A percentile compares a stretch with the other conserved stretches of the same genome.
phyloP scores from a whole-genome alignment of 352 stramenopile species.

The Phytophthora sp. region DNA sequence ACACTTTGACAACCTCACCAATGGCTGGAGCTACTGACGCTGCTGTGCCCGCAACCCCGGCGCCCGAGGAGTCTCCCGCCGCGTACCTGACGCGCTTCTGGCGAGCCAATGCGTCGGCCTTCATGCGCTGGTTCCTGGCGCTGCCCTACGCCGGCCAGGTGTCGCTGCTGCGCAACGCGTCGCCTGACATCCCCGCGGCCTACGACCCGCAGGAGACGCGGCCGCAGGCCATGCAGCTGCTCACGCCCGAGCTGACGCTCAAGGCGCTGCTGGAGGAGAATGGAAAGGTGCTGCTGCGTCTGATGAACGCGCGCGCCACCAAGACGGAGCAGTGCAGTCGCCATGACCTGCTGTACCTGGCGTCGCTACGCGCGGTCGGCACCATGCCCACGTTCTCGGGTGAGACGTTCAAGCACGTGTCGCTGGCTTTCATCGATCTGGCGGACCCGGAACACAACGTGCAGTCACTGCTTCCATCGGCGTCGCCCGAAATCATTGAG shows the following conservation, averaged over 20 bases:
- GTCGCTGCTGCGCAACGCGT: conserved; percentile 79
- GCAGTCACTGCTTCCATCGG: conserved; percentile 77
- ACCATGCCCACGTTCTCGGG: conserved; percentile 90
- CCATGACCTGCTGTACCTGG: conserved; percentile 78
- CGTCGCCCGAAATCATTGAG: conserved; percentile 53
- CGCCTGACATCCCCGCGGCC: conserved; percentile 72
- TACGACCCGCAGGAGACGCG: conserved; percentile 53
- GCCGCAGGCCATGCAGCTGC: conserved; percentile 67
- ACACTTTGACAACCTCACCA: conserved; percentile 8
- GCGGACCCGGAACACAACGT: conserved; percentile 76
- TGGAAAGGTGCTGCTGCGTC: conserved; percentile 74
- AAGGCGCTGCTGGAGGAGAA: conserved; percentile 81
- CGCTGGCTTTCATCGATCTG: conserved; percentile 81
- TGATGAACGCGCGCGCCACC: conserved; percentile 79
- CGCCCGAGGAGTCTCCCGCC: conserved; percentile 40
- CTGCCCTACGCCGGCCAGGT: conserved; percentile 81
- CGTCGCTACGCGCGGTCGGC: conserved; percentile 53
- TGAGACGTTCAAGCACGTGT: conserved; percentile 76
- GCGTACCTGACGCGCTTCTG: conserved; percentile 81
- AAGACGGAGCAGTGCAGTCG: conserved; percentile 74
- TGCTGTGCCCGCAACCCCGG: background rate
- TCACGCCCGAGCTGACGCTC: conserved; percentile 76
- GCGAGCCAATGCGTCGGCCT: conserved; percentile 67
- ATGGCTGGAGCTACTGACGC: conserved; percentile 38
- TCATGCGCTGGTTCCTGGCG: conserved; percentile 88